Conservation (phyloP, 2,329 filamentous ascomycete genomes). For the Leptosphaerulina australis region DNA sequence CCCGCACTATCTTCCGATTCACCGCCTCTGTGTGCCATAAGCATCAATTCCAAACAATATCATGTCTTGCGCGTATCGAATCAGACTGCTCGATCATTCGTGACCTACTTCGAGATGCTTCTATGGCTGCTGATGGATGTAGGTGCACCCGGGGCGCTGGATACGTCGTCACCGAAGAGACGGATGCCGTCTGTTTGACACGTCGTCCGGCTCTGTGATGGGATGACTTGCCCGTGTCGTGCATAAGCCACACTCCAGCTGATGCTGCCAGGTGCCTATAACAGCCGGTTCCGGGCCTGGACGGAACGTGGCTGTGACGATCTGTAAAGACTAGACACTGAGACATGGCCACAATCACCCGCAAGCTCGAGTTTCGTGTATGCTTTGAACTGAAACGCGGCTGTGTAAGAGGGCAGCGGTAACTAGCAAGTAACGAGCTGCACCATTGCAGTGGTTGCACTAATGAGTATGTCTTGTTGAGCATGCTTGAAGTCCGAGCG, state of each 20-base stretch:
- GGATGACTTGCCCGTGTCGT: conserved; percentile 1
- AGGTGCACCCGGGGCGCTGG: conserved; percentile 2
- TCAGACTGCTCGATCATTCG: background rate
- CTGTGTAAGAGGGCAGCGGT: background rate
- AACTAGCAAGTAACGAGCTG: background rate
- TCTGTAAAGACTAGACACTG: background rate
- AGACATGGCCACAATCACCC: background rate
- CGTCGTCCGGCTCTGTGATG: conserved; percentile 4
- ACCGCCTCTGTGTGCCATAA: conserved; percentile 11
- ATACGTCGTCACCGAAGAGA: conserved; percentile 4
- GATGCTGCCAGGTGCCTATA: conserved; percentile 8
- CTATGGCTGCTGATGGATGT: background rate
- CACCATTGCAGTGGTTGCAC: conserved; percentile 1
- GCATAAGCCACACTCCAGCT: conserved; percentile 13
- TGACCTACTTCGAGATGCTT: background rate
- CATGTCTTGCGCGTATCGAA: conserved; percentile 7
- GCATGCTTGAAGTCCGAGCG: conserved; percentile 5
- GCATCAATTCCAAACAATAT: conserved; percentile 5
- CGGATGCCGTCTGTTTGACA: conserved; percentile 8
- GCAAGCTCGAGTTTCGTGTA: background rate
- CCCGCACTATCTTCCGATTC: conserved; percentile 9
- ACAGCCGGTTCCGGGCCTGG: conserved; percentile 4
- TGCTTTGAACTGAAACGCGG: background rate
- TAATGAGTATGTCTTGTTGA: conserved; percentile 4
- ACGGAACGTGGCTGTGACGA: conserved; percentile 4